Base-by-base conservation (phyloP, 2,329 filamentous ascomycete genomes). In the Neurospora sp. region DNA sequence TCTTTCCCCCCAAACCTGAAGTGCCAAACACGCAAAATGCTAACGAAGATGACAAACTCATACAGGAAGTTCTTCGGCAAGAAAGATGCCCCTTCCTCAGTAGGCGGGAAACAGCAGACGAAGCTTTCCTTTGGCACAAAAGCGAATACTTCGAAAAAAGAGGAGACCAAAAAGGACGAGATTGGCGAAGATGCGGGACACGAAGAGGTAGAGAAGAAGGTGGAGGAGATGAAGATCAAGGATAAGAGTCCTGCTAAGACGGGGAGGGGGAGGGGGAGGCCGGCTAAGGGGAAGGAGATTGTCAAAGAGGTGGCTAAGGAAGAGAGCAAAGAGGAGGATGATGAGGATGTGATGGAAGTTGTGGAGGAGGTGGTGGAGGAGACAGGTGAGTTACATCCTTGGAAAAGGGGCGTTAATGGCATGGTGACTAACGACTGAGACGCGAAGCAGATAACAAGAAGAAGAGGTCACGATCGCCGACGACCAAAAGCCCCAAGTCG, bases 41-140 rank as follows among this genome's bases (percentile, higher is more conserved):
- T 23, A 58, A 38, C 67, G 42, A 40, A 40, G 66, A 15, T 23
- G 7, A 52, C 19, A 52, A 52, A 11, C 2, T 1, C 10, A 28
- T 72, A 70, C 73, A 98, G 95, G 72, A 96, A 95, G 79, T 97
- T 97, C 82, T 97, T 97, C 78, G 88, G 88, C 23, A 86, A 87
- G 58, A 0, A 82, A 86, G 74, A 80, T 86, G 0, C 82, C 86
- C 19, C 87, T 28, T 28, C 3, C 88, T 13, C 85, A 86, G 43
- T 91, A 8, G 52, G 13, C 15, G 52, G 28, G 7, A 62, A 62
- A 4, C 52, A 93, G 78, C 93, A 97, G 79, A 90, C 92, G 1
- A 96, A 90, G 75, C 82, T 97, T 46, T 86, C 91, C 0, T 97
- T 97, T 77, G 88, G 89, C 42, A 89, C 88, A 67, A 89, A 87